Conservation (phyloP, 2,329 filamentous ascomycete genomes). For the Corynespora cassiicola region DNA sequence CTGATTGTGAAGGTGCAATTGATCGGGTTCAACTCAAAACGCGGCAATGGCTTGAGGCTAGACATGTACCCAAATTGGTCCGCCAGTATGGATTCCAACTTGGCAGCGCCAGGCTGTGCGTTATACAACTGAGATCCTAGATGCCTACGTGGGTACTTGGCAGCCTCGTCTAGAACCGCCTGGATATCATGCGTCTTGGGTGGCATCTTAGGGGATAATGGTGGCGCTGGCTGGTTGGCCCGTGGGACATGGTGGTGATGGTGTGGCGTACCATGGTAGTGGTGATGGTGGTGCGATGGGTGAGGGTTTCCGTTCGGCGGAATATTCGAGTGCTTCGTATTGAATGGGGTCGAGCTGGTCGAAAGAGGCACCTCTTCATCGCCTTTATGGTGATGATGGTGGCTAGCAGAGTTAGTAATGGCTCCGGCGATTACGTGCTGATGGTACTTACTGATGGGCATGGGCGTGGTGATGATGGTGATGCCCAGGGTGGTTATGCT, state of each 20-base stretch:
- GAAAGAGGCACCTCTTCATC: slow-evolving; percentile 54
- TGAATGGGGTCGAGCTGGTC: slow-evolving; percentile 24
- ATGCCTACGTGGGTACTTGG: slow-evolving; percentile 75
- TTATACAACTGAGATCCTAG: slow-evolving; percentile 86
- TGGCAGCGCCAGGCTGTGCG: slow-evolving; percentile 63
- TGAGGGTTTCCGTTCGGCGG: slow-evolving; percentile 37
- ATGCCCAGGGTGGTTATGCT: slow-evolving; percentile 56
- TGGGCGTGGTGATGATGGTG: slow-evolving; percentile 67
- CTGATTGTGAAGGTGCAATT: slow-evolving; percentile 93
- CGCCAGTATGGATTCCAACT: slow-evolving; percentile 49
- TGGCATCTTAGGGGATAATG: slow-evolving; percentile 62
- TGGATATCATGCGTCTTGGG: slow-evolving; percentile 63
- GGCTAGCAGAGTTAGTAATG: slow-evolving; percentile 45
- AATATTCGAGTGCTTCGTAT: slow-evolving; percentile 32
- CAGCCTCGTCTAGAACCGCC: slow-evolving; percentile 73
- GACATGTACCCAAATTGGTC: slow-evolving; percentile 65
- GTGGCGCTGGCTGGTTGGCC: slow-evolving; percentile 24
- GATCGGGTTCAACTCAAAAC: slow-evolving; percentile 73
- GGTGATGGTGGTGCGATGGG: slow-evolving; percentile 45
- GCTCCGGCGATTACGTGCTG: slow-evolving; percentile 6
- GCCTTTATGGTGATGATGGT: slow-evolving; percentile 62
- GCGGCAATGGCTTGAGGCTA: slow-evolving; percentile 75
- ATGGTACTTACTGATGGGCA: slow-evolving; percentile 60
- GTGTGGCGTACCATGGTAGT: slow-evolving; percentile 44
- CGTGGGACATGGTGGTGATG: slow-evolving; percentile 43